These are phyloP conservation scores for Pyrenophora teres DNA, from an alignment of 2,329 filamentous ascomycete genomes.

Conservation along the genomic window DNA sequence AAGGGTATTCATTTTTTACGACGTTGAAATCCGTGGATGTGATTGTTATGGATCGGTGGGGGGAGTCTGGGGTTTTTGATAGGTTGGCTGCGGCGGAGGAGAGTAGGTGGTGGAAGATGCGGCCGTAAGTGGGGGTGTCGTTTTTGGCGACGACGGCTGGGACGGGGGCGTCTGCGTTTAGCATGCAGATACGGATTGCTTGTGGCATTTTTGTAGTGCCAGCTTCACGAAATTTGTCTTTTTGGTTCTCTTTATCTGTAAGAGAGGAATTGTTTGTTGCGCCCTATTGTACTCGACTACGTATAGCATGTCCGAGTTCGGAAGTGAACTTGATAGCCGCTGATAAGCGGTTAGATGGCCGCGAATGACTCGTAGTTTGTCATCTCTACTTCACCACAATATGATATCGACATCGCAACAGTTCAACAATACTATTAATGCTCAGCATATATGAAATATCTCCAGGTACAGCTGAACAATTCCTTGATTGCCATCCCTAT, in stretches of 20 bases:
- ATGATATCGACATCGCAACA: neutral
- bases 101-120: slow-evolving; percentile 37
- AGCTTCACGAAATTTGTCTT: too few species aligned
- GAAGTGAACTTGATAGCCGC: slow-evolving; percentile 7
- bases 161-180: slow-evolving; percentile 41
- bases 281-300: neutral
- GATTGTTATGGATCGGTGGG: slow-evolving; percentile 8
- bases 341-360: slow-evolving; percentile 8
- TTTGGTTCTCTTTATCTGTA: neutral
- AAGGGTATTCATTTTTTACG: slow-evolving; percentile 44
- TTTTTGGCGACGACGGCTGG: slow-evolving; percentile 23
- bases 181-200: slow-evolving; percentile 26
- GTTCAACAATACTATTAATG: too few species aligned
- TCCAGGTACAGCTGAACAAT: too few species aligned
- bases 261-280: slow-evolving; percentile 10
- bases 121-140: slow-evolving; percentile 32
- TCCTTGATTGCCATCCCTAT: too few species aligned
- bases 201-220: too few species aligned
- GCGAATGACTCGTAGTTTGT: too few species aligned
- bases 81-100: slow-evolving; percentile 17
- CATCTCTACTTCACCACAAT: too few species aligned
- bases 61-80: neutral
- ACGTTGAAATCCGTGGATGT: slow-evolving; percentile 46
- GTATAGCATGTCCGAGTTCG: slow-evolving; percentile 1
- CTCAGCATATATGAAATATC: too few species aligned